Base-by-base conservation (phyloP, 148 eudicot species). In the Pharnaceum exiguum region DNA sequence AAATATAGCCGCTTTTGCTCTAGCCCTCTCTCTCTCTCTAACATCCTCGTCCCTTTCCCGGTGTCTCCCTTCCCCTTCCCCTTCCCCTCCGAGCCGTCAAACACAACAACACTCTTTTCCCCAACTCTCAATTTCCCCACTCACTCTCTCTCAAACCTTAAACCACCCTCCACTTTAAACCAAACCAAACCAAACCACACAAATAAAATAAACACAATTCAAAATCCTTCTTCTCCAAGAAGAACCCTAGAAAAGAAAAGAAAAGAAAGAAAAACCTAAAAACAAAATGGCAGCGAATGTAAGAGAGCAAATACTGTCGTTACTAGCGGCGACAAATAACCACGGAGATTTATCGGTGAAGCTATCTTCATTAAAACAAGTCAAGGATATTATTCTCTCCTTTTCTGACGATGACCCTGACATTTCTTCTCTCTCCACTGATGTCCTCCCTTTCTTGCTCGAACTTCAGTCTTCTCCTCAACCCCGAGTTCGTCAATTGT, bases 321-420 rank as follows among this genome's bases (percentile, higher is more conserved):
- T 89, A 51, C 70, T 89, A 5, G 83, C 87, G 19, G 73, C 86
- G 18, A 90, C 95, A 18, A 89, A 83, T 55, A 86, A 89, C 82
- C 95, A 89, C 48, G 95, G 87, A 18, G 97, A 89, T 83, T 79
- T 89, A 75, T 82, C 95, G 3, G 86, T 89, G 1, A 89, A 89
- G 63, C 77, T 89, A 4, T 86, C 95, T 30, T 83, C 97, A 50
- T 67, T 89, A 42, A 65, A 79, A 7, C 97, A 89, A 68, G 90
- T 77, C 46, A 81, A 78, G 50, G 86, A 75, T 26, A 70, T n/a
- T n/a, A n/a, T 89, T 2, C 60, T 89, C 39, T 44, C 70, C 0
- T 59, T 89, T 1, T 31, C 60, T 1, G 80, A 77, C 0, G n/a
- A n/a, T n/a, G n/a, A n/a, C n/a, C n/a, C n/a, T n/a, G n/a, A n/a